Base-by-base conservation (phyloP, 768 basidiomycete species). In the Rhizopogon sp. region DNA sequence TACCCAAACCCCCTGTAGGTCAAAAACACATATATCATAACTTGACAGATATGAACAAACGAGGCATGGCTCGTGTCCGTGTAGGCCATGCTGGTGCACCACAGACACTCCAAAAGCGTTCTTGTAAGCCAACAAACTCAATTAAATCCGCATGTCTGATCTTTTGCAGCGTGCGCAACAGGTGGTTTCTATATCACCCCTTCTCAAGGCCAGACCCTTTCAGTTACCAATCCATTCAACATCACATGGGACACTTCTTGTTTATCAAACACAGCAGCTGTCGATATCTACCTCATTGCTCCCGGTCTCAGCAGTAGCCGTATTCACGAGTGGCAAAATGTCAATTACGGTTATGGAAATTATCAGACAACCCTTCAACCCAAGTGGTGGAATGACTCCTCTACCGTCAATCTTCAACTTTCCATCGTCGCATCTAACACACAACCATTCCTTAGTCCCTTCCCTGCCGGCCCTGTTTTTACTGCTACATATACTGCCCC, bases 281-380 rank as follows among this genome's bases (percentile, higher is more conserved):
- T 86, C 64, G 87, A 90, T 70, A 85, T 92, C 64, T 83, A 84
- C 60, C 79, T 91, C 51, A 79, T 79, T 60, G 81, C 81, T 0
- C 82, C 85, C 0, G 64, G 68, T 31, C 64, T 73, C 2, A 53
- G 60, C 33, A 65, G 54, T 39, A 69, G 79, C 4, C 76, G 73
- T 45, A 70, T 88, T 44, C 81, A 89, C 54, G 69, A 76, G 40
- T 92, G 84, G 84, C 57, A 76, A 41, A 68, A 68, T 33, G 77
- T 90, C 52, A 69, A 74, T 46, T 81, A 71, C 62, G 59, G 72
- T 5, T 11, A 71, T 4, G 87, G 84, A 25, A 70, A 67, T 39
- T 84, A 82, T 65, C 65, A 74, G 42, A 72, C 81, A 2, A 66
- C 64, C 16, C 66, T 91, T 42, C 65, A 79, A 54, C 83, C 88